These are phyloP conservation scores for Nakazawaea molendinolei DNA, from an alignment of 805 yeast genomes.

Conservation along the genomic window DNA sequence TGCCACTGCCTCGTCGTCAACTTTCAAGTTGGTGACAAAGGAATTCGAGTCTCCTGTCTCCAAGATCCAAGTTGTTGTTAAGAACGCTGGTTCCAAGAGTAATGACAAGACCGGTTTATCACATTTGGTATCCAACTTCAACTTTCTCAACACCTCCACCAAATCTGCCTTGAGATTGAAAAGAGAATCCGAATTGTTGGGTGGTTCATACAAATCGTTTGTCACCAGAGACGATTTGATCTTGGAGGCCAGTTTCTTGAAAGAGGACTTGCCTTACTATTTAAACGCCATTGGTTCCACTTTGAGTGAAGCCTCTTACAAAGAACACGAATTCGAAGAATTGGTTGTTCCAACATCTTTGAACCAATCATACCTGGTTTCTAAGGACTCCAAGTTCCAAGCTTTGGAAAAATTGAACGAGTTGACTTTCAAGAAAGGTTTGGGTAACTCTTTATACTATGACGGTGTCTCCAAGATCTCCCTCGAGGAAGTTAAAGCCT, in stretches of 20 bases:
- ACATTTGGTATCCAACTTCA: slow-evolving; percentile 77
- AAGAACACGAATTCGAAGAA: slow-evolving; percentile 80
- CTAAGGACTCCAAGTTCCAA: slow-evolving; percentile 42
- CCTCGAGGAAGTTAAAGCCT: slow-evolving; percentile 58
- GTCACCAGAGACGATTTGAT: slow-evolving; percentile 83
- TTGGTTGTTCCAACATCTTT: slow-evolving; percentile 72
- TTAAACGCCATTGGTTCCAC: slow-evolving; percentile 80
- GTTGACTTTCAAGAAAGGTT: slow-evolving; percentile 77
- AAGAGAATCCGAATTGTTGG: slow-evolving; percentile 91
- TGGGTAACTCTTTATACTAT: slow-evolving; percentile 76
- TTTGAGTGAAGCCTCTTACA: slow-evolving; percentile 62
- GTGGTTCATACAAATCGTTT: slow-evolving; percentile 66
- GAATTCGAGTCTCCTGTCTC: slow-evolving; percentile 67
- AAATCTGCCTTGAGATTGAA: slow-evolving; percentile 89
- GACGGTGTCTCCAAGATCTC: slow-evolving; percentile 55
- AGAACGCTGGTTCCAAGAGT: slow-evolving; percentile 77
- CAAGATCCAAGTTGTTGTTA: slow-evolving; percentile 68
- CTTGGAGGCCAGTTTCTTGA: slow-evolving; percentile 75
- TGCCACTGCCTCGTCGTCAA: slow-evolving; percentile 31
- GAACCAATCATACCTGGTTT: slow-evolving; percentile 52
- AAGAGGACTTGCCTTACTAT: slow-evolving; percentile 85
- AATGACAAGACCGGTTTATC: slow-evolving; percentile 71
- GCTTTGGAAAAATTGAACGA: slow-evolving; percentile 78
- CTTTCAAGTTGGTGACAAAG: slow-evolving; percentile 44
- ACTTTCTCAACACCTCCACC: slow-evolving; percentile 72